A percentile compares a stretch with the other conserved stretches of the same genome.
Evolutionary conservation across 2,329 filamentous ascomycete genomes (phyloP).

Genomic region (Trichoderma koningii): DNA sequence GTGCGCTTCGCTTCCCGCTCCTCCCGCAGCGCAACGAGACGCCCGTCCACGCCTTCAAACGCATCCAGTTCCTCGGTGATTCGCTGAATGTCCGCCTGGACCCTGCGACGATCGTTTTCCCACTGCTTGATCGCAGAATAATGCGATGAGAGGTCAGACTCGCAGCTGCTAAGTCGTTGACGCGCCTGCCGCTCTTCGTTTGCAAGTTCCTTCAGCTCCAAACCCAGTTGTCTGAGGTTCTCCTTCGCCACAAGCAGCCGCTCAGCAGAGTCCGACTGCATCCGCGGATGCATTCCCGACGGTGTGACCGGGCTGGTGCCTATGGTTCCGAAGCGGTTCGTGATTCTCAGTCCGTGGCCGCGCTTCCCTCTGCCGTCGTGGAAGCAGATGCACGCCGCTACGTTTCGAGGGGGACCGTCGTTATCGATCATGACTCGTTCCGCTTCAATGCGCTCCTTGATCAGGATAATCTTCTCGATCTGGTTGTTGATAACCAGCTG

Average conservation of each 20-base stretch:
- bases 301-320: conserved; percentile 49
- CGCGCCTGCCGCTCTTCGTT: conserved; percentile 50
- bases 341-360: conserved; percentile 62
- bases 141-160: conserved; percentile 50
- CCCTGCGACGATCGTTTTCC: conserved; percentile 57
- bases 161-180: conserved; percentile 52
- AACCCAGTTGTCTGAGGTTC: conserved; percentile 54
- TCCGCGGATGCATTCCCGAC: conserved; percentile 62
- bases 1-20: conserved; percentile 59
- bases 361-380: conserved; percentile 58
- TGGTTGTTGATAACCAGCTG: conserved; percentile 79
- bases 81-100: conserved; percentile 59
- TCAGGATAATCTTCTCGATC: conserved; percentile 83
- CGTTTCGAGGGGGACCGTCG: conserved; percentile 63
- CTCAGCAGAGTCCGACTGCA: conserved; percentile 73
- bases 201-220: conserved; percentile 56
- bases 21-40: conserved; percentile 59
- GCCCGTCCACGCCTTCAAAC: conserved; percentile 68
- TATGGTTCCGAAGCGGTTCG: conserved; percentile 45
- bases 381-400: conserved; percentile 70
- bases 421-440: conserved; percentile 67
- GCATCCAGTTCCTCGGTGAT: conserved; percentile 62
- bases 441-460: conserved; percentile 68
- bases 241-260: conserved; percentile 61
- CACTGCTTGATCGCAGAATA: conserved; percentile 43